Evolutionary conservation across 1,284 basidiomycete species (phyloP), one percentile per base, ranked within the genome.

Genomic region (Farysia itapuensis): DNA sequence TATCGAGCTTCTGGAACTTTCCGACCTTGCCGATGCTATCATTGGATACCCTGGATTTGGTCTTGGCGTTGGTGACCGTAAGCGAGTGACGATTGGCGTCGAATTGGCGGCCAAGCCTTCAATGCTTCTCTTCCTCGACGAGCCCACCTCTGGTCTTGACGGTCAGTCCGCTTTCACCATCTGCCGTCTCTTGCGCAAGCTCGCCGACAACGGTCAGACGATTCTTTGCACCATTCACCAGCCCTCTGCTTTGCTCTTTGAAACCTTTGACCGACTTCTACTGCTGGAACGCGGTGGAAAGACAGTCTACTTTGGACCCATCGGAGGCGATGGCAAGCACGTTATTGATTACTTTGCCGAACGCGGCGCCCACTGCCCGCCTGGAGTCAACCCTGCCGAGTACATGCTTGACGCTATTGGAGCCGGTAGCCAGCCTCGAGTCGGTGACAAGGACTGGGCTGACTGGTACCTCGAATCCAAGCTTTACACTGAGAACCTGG

Each of bases 111-210:
- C 87, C 4, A 87, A 78, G 83, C 87, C 88, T 0, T 85, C 82
- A 67, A 79, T 90, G 3, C 80, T 92, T 0, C 81, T 92, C 19
- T 44, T 28, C 39, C 50, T 70, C 32, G 73, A 65, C 58, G 70
- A 71, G 47, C 77, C 60, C 32, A 89, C 87, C 0, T 89, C 87
- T 11, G 90, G 91, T 33, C 80, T 94, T 21, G 90, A 93, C 74
- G 90, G 88, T 2, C 89, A 92, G 73, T 87, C 85, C 37, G 89
- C 91, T 0, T 92, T 87, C 86, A 86, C 86, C 13, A 90, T 94
- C 65, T 81, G 90, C 39, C 80, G 82, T 2, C 86, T 93, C 72
- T 80, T 93, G 38, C 82, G 86, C 21, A 84, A 86, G 52, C 82
- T 93, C n/a, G 87, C 90, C 9, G 82, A 88, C 54, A 85, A 84